phyloP scores from a whole-genome alignment of 805 yeast species.

The Schizosaccharomyces japonicus region DNA sequence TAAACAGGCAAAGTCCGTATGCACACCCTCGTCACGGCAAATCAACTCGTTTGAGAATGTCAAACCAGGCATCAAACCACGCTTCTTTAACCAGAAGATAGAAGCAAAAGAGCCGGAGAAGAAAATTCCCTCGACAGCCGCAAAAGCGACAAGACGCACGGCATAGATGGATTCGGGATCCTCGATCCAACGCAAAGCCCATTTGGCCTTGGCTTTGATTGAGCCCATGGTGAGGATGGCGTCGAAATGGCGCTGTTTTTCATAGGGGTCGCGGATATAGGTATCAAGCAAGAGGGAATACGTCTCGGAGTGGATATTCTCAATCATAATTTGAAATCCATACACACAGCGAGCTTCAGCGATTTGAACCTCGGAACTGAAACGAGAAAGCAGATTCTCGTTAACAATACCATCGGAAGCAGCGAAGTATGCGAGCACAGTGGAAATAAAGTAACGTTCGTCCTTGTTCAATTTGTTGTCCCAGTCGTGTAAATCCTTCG shows the following conservation, averaged over 20 bases:
- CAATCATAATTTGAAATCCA: slow-evolving; percentile 99
- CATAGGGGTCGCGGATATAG: slow-evolving; percentile 87
- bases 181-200: slow-evolving; percentile 95
- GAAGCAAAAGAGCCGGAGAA: slow-evolving; percentile 97
- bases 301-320: slow-evolving; percentile 93
- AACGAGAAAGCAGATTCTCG: slow-evolving; percentile 90
- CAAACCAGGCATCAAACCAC: slow-evolving; percentile 97
- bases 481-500: slow-evolving; percentile 86
- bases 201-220: slow-evolving; percentile 89
- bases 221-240: slow-evolving; percentile 93
- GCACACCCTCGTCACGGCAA: slow-evolving; percentile 96
- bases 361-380: slow-evolving; percentile 86
- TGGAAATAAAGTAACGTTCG: slow-evolving; percentile 76
- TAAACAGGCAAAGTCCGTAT: slow-evolving; percentile 93
- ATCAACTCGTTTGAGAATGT: slow-evolving; percentile 94
- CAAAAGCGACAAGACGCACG: slow-evolving; percentile 92
- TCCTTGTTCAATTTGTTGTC: slow-evolving; percentile 66
- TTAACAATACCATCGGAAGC: slow-evolving; percentile 97
- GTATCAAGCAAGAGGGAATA: slow-evolving; percentile 86
- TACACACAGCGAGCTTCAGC: slow-evolving; percentile 97
- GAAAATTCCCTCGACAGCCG: slow-evolving; percentile 97
- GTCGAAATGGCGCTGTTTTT: slow-evolving; percentile 69
- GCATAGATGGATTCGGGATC: slow-evolving; percentile 74
- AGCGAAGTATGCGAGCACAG: slow-evolving; percentile 91
- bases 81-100: slow-evolving; percentile 94